These are phyloP conservation scores for Calonectria pseudoturangicola DNA, from an alignment of 2,329 filamentous ascomycete genomes.

Conservation along the genomic window DNA sequence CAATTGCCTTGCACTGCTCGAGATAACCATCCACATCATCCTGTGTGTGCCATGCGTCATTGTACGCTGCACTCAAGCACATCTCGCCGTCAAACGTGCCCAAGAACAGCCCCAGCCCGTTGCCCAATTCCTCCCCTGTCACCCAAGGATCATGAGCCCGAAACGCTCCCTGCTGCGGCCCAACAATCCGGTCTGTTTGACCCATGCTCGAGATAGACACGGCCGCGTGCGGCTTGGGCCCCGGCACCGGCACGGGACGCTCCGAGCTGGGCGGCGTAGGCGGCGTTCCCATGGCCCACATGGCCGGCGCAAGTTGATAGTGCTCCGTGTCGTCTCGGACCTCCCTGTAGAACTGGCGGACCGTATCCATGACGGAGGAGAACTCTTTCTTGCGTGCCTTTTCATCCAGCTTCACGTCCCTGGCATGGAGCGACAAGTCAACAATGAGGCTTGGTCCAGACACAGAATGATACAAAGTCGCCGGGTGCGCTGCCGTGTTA, in stretches of 20 bases:
- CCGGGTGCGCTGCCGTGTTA: constrained; percentile 49
- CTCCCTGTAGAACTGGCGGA: not conserved
- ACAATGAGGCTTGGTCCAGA: constrained; percentile 53
- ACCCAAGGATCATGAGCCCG: not conserved
- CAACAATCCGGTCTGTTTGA: not conserved
- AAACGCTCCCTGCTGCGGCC: not conserved
- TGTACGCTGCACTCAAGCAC: constrained; percentile 3
- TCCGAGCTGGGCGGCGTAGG: constrained; percentile 4
- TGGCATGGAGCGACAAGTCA: constrained; percentile 46
- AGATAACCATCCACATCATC: not conserved
- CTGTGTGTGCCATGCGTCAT: not conserved
- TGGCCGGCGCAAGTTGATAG: not conserved
- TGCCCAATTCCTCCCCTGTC: not conserved
- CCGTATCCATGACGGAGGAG: not conserved
- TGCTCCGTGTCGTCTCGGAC: constrained; percentile 1
- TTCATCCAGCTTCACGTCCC: not conserved
- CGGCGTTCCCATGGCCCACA: constrained; percentile 13
- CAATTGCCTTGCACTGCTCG: not conserved
- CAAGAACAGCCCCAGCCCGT: not conserved
- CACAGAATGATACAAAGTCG: constrained; percentile 57
- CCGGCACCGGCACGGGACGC: constrained; percentile 1
- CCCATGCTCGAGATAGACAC: not conserved
- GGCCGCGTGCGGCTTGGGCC: not conserved
- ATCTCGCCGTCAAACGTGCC: not conserved
- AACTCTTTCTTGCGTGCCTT: not conserved